Evolutionary conservation across 2,329 filamentous ascomycete species (phyloP).

Genomic region (Phaeosphaeriaceae sp.): DNA sequence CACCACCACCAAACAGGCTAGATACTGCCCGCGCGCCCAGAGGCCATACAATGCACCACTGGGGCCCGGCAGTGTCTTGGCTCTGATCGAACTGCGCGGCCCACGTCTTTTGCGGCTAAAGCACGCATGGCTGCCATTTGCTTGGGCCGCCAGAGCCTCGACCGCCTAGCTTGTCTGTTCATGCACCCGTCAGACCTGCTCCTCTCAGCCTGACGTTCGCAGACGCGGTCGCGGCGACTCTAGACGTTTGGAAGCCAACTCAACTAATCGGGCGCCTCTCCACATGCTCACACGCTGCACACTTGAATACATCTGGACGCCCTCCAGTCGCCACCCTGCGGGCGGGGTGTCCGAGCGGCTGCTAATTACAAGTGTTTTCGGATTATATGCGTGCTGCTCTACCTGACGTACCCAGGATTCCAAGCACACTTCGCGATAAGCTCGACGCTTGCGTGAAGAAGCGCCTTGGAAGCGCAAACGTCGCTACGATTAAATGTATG

Average conservation of each 20-base stretch:
- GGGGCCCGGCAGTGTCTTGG: constrained; percentile 25
- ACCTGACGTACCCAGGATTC: neutral
- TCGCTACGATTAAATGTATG: neutral
- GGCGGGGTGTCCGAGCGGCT: neutral
- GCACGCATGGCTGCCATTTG: constrained; percentile 9
- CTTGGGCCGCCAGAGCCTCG: constrained; percentile 13
- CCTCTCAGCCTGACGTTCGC: constrained; percentile 7
- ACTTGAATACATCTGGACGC: neutral
- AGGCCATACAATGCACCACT: neutral
- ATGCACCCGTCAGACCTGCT: constrained; percentile 25
- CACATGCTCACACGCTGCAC: neutral
- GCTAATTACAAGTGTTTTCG: neutral
- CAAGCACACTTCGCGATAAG: neutral
- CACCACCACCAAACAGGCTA: neutral
- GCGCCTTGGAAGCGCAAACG: neutral
- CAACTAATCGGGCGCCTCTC: neutral
- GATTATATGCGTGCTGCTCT: neutral
- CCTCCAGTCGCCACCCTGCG: neutral
- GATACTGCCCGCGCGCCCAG: neutral
- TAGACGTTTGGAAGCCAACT: neutral
- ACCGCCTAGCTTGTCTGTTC: constrained; percentile 16
- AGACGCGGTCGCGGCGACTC: constrained; percentile 4
- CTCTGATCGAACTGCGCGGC: constrained; percentile 14
- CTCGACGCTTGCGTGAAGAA: neutral
- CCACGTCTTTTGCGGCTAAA: constrained; percentile 14